phyloP scores from a whole-genome alignment of 805 yeast species.

The Ogataea pilisensis region DNA sequence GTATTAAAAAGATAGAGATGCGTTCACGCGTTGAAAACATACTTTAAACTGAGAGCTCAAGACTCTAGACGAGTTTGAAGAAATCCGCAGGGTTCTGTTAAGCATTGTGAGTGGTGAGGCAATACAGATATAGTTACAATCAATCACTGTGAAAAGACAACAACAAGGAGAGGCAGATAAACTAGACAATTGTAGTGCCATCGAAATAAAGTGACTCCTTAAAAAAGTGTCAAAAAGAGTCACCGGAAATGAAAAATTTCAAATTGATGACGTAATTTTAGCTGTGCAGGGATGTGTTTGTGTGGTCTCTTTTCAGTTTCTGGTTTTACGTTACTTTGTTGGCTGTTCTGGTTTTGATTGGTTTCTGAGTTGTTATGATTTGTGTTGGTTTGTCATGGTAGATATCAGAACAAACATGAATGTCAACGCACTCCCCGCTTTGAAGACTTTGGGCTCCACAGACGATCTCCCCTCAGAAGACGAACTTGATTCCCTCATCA shows the following conservation, averaged over 20 bases:
- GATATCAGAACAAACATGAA: not conserved
- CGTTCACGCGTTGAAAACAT: no score
- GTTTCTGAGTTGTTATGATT: no score
- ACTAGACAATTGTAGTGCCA: no score
- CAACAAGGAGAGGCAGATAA: no score
- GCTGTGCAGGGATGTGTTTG: not conserved
- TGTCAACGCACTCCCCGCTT: not conserved
- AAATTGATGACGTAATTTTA: not conserved
- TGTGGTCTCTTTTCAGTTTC: no score
- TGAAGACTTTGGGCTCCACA: not conserved
- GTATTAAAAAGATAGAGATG: no score
- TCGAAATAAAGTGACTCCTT: not conserved
- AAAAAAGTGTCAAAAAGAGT: not conserved
- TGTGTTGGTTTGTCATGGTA: no score
- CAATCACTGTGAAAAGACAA: no score
- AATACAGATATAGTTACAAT: no score
- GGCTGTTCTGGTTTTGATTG: no score
- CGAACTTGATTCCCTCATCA: slow-evolving; percentile 2
- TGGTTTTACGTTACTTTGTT: no score
- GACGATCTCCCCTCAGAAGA: slow-evolving; percentile 4
- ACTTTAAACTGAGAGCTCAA: slow-evolving; percentile 11
- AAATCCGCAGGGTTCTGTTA: slow-evolving; percentile 4
- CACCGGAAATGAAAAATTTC: not conserved
- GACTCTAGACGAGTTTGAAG: not conserved
- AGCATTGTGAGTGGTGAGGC: no score